Base-by-base conservation (phyloP, 805 yeast genomes). In the Jamesozyma piceae region DNA sequence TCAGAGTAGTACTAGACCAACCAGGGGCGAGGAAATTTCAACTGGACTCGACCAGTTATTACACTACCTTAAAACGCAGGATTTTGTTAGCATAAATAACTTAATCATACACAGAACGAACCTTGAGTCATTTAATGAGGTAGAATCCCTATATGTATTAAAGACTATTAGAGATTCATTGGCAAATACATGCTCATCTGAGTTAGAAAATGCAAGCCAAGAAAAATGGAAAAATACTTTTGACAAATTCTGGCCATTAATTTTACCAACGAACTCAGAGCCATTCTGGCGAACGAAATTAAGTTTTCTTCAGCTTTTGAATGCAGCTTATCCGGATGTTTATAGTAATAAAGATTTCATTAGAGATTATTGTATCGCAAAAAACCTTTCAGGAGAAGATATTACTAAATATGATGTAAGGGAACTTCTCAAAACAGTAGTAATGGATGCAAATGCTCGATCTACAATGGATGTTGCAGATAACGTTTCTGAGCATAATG, bases 231-330 rank as follows among this genome's bases (percentile, higher is more conserved):
- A 37, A 22, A 21, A 22, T 10, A 26, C 44, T 2, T 56, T 58
- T 40, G 51, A 58, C 18, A 24, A 28, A 3, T 39, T 41, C 19
- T 58, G 63, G 63, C 60, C 62, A 4, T 34, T 51, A 8, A 37
- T 30, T 2, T 22, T 54, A 15, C 45, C 53, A 3, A 37, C 15
- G 8, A 45, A 45, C 5, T 38, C 48, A 2, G 34, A 43, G 3
- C 32, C 39, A 35, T 51, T 44, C 33, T 59, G 64, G 64, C 29
- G 44, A 4, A 20, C 44, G 5, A 45, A 61, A 30, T 40, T 50
- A 19, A 41, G 43, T 6, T 57, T 55, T 35, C 40, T 50, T 8
- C 42, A 42, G 27, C 27, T 49, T 27, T 20, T 59, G 27, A 52
- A 51, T 37, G 30, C 43, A 5, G 46, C 47, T n/a, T 38, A 42